Conservation (phyloP, 371 early-diverging fungal species). For the Rhizopus arrhizus region DNA sequence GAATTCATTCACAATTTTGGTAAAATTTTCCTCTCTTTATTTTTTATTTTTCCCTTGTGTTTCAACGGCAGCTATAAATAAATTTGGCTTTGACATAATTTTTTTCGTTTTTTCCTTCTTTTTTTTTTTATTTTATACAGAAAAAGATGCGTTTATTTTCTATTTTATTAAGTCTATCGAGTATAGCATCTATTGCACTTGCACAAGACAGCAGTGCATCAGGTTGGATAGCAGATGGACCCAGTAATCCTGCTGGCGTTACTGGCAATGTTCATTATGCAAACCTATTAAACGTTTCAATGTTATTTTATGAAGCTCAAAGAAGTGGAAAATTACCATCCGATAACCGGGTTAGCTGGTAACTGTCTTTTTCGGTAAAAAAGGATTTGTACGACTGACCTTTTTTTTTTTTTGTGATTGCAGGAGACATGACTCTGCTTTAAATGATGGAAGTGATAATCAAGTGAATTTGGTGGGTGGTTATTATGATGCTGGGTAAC, state of each 20-base stretch:
- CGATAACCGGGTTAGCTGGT: slow-evolving; percentile 57
- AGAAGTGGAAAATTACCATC: slow-evolving; percentile 56
- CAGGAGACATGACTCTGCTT: slow-evolving; percentile 58
- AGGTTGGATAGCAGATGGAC: too few species aligned
- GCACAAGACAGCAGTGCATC: not conserved
- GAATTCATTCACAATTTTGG: too few species aligned
- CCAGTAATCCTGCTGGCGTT: too few species aligned
- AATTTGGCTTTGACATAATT: too few species aligned
- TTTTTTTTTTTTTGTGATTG: not conserved
- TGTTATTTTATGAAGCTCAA: slow-evolving; percentile 65
- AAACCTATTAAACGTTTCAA: slow-evolving; percentile 39
- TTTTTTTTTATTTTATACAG: not conserved
- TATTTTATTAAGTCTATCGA: not conserved
- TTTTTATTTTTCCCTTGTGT: too few species aligned
- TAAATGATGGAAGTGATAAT: slow-evolving; percentile 54
- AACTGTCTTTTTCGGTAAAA: not conserved
- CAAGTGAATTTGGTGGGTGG: slow-evolving; percentile 55
- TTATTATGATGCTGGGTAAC: slow-evolving; percentile 51
- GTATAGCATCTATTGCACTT: not conserved
- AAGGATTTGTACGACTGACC: too few species aligned
- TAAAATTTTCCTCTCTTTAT: too few species aligned
- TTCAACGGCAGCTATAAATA: too few species aligned
- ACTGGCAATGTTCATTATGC: slow-evolving; percentile 25
- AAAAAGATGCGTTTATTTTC: not conserved
- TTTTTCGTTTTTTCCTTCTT: not conserved